A percentile compares a stretch with the other conserved stretches of the same genome.
Conservation (phyloP, 208 protist genomes). For the Trypanosoma boissoni region DNA sequence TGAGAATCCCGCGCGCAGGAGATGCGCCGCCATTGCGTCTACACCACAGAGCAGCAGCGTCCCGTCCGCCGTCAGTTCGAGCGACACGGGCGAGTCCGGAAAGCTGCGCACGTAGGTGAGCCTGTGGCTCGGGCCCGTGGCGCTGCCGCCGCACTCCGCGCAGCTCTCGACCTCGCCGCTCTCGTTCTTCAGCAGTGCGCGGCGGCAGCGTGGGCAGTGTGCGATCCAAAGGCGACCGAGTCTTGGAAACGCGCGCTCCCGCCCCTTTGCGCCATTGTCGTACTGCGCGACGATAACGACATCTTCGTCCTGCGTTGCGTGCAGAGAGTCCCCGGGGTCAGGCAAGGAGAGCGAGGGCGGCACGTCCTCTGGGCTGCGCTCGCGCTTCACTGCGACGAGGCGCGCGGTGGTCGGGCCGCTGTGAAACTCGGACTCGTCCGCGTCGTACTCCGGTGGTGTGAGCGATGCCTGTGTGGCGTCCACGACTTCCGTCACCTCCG, state of each 20-base stretch:
- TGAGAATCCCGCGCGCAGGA: constrained; percentile 71
- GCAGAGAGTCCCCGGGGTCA: too few species aligned
- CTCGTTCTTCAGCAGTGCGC: constrained; percentile 56
- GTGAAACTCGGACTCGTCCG: background rate
- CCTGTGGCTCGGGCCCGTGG: too few species aligned
- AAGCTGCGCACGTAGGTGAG: constrained; percentile 74
- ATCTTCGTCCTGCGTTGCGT: constrained; percentile 37
- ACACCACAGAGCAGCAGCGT: constrained; percentile 71
- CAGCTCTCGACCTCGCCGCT: constrained; percentile 38
- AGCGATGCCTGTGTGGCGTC: constrained; percentile 19
- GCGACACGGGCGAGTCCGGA: constrained; percentile 32
- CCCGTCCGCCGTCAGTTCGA: constrained; percentile 79
- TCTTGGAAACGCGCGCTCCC: constrained; percentile 48
- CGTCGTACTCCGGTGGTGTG: background rate
- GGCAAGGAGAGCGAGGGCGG: too few species aligned
- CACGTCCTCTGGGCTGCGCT: background rate
- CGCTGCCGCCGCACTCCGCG: constrained; percentile 33
- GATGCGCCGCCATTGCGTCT: constrained; percentile 63
- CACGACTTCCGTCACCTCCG: constrained; percentile 56
- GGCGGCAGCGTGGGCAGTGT: constrained; percentile 63
- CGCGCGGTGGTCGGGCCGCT: background rate
- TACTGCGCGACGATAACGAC: constrained; percentile 69
- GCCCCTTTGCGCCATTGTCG: constrained; percentile 30
- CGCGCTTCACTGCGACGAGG: background rate
- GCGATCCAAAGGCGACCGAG: constrained; percentile 69